A percentile compares a stretch with the other conserved stretches of the same genome.
These are phyloP conservation scores for Physaria fendleri DNA, from an alignment of 345 rosid species.

Conservation along the genomic window DNA sequence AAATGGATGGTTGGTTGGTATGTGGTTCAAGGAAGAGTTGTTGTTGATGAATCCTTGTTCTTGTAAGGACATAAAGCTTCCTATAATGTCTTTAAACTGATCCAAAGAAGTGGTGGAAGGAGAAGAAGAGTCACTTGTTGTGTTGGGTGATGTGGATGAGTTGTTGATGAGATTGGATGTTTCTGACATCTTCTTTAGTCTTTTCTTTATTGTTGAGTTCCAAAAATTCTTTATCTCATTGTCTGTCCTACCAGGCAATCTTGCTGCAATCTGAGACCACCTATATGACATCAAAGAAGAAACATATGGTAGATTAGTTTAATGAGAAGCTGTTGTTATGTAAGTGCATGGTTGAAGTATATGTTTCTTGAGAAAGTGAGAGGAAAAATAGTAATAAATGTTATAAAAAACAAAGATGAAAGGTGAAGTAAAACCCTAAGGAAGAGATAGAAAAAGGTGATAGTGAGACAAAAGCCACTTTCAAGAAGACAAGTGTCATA, in stretches of 20 bases:
- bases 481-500: slow-evolving; percentile 18
- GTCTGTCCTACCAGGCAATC: slow-evolving; percentile 93
- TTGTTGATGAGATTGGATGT: slow-evolving; percentile 19
- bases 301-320: background rate
- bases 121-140: slow-evolving; percentile 31
- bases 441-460: slow-evolving; percentile 15
- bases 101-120: slow-evolving; percentile 55
- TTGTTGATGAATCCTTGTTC: slow-evolving; percentile 47
- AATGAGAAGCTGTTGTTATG: background rate
- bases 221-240: slow-evolving; percentile 97
- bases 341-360: no score
- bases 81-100: slow-evolving; percentile 35
- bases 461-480: slow-evolving; percentile 13
- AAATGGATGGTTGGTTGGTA: slow-evolving; percentile 27
- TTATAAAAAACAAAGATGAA: slow-evolving; percentile 15
- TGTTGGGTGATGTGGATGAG: slow-evolving; percentile 54
- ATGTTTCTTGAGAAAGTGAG: slow-evolving; percentile 4
- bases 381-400: background rate
- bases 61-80: slow-evolving; percentile 43
- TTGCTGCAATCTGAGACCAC: slow-evolving; percentile 99
- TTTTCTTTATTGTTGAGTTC: slow-evolving; percentile 94
- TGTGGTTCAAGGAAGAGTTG: slow-evolving; percentile 38
- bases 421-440: slow-evolving; percentile 31
- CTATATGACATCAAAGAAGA: slow-evolving; percentile 29
- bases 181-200: slow-evolving; percentile 56